Conservation (phyloP, 2,329 filamentous ascomycete species). For the Coniochaeta hoffmannii region DNA sequence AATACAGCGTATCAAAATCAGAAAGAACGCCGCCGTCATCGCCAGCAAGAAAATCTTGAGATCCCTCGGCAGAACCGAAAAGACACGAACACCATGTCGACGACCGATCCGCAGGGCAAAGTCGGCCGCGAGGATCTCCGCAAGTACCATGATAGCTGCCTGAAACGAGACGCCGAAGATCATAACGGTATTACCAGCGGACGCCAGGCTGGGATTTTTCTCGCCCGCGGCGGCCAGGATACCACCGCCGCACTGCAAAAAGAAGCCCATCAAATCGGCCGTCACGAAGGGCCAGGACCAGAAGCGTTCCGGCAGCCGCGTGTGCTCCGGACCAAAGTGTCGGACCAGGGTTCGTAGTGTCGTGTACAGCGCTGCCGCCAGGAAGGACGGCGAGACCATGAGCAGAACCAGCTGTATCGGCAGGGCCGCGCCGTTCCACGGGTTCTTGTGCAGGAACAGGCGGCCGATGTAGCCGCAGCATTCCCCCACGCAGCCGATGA, state of each 20-base stretch:
- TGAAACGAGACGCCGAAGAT: conserved; percentile 3
- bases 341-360: neutral
- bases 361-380: conserved; percentile 1
- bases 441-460: conserved; percentile 2
- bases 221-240: neutral
- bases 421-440: conserved; percentile 1
- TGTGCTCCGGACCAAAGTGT: conserved; percentile 3
- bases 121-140: neutral
- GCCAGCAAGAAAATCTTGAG: neutral
- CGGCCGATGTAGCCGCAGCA: conserved; percentile 2
- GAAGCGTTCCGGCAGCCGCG: neutral
- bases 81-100: neutral
- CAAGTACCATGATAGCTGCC: neutral
- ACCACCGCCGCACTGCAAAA: conserved; percentile 1
- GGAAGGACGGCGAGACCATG: conserved; percentile 1
- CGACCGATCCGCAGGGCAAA: conserved; percentile 1
- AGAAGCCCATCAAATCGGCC: neutral
- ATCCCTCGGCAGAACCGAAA: neutral
- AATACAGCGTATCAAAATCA: conserved; percentile 1
- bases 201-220: neutral
- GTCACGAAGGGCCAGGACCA: conserved; percentile 1
- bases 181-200: neutral
- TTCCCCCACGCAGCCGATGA: neutral
- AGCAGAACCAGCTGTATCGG: conserved; percentile 1
- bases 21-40: neutral